phyloP scores from a whole-genome alignment of 495 filamentous ascomycete genomes.

The Filosporella fistucella region DNA sequence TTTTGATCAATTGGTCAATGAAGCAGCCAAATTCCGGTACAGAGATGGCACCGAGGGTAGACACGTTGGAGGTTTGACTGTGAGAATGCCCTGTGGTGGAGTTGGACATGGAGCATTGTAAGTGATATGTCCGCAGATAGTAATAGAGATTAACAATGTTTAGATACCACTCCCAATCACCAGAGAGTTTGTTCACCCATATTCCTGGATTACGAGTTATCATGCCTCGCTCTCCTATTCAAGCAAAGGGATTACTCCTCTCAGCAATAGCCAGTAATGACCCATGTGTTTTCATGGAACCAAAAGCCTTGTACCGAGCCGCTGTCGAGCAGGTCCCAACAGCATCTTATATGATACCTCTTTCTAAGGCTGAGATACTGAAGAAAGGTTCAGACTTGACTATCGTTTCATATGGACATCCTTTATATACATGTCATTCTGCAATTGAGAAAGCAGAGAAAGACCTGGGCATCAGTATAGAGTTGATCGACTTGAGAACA shows the following conservation, averaged over 20 bases:
- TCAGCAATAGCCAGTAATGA: constrained; percentile 80
- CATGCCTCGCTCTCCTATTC: constrained; percentile 82
- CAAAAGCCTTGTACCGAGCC: constrained; percentile 91
- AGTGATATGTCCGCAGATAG: constrained; percentile 21
- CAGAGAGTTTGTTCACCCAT: constrained; percentile 89
- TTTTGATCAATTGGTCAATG: constrained; percentile 97
- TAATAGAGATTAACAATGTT: constrained; percentile 1
- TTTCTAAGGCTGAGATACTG: constrained; percentile 84
- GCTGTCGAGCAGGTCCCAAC: constrained; percentile 93
- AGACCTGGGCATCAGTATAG: constrained; percentile 72
- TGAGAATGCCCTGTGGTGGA: constrained; percentile 90
- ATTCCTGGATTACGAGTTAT: constrained; percentile 87
- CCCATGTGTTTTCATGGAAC: constrained; percentile 94
- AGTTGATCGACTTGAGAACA: constrained; percentile 88
- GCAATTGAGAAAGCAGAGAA: constrained; percentile 80
- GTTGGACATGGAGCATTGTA: constrained; percentile 94
- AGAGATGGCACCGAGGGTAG: constrained; percentile 69
- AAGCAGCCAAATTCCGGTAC: constrained; percentile 90
- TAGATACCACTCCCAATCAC: constrained; percentile 89
- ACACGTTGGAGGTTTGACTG: constrained; percentile 73
- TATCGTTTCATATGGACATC: constrained; percentile 86
- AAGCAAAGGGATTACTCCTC: constrained; percentile 88
- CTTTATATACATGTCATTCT: constrained; percentile 78
- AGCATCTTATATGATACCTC: constrained; percentile 73
- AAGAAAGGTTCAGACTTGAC: constrained; percentile 83